Percentiles rank a stretch among this genome's conserved stretches.
Conservation (phyloP, 345 rosid species). For the Raphanus raphanistrum region DNA sequence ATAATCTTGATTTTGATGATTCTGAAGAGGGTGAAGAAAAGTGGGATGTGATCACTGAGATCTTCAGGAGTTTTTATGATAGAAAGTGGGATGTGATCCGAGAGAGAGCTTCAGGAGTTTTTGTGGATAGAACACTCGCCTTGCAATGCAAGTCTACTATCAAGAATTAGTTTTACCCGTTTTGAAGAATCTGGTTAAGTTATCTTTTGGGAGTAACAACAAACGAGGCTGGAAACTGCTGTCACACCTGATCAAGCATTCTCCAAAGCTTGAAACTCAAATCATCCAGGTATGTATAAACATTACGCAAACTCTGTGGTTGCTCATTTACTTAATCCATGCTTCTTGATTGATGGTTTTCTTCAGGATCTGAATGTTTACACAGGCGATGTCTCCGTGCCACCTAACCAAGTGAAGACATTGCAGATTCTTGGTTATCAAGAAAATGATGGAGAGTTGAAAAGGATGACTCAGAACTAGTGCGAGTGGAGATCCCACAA, state of each 20-base stretch:
- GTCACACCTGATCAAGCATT: background rate
- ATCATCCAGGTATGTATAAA: background rate
- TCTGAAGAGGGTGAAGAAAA: background rate
- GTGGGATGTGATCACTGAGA: background rate
- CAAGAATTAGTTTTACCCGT: background rate
- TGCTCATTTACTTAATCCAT: no score
- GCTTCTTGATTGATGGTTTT: no score
- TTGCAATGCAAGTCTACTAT: background rate
- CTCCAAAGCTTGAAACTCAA: background rate
- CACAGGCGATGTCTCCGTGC: no score
- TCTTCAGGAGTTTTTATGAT: no score
- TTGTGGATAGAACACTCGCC: background rate
- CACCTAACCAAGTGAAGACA: no score
- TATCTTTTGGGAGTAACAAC: background rate
- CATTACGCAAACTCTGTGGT: no score
- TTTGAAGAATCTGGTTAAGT: background rate
- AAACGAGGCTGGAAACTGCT: background rate
- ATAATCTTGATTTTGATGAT: slow-evolving; percentile 2
- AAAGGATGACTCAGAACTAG: no score
- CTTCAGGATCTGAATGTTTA: no score
- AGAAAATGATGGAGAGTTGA: no score
- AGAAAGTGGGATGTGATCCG: background rate
- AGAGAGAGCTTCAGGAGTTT: background rate
- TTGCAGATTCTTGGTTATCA: no score
- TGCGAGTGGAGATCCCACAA: no score